Conservation (phyloP, 352 stramenopile genomes). For the Pythium dissotocum region DNA sequence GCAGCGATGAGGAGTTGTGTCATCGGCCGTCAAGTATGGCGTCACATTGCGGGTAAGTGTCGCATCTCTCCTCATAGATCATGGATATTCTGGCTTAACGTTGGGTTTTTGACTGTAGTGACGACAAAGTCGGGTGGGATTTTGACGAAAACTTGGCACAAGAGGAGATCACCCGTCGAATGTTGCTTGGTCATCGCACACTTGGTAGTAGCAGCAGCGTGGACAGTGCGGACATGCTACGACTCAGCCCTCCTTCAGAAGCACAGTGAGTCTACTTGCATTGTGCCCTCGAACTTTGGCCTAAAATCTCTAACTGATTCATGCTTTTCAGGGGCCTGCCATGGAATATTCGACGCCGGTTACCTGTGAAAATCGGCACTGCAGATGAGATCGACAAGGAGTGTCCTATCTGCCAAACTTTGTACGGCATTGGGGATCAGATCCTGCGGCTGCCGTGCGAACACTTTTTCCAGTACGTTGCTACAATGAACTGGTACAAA, state of each 20-base stretch:
- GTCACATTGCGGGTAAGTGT: slow-evolving; percentile 55
- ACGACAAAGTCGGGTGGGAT: neutral
- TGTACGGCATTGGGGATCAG: slow-evolving; percentile 82
- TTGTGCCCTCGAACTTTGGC: neutral
- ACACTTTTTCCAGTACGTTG: slow-evolving; percentile 85
- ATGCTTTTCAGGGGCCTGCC: slow-evolving; percentile 52
- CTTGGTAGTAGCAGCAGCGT: slow-evolving; percentile 54
- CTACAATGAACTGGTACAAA: neutral
- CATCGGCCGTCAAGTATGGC: slow-evolving; percentile 68
- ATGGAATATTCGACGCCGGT: slow-evolving; percentile 78
- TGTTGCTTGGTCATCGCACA: slow-evolving; percentile 43
- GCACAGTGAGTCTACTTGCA: slow-evolving; percentile 53
- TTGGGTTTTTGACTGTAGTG: neutral
- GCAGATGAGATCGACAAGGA: slow-evolving; percentile 84
- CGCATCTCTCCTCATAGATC: neutral
- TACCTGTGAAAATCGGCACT: slow-evolving; percentile 75
- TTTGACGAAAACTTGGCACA: neutral
- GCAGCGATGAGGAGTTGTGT: slow-evolving; percentile 81
- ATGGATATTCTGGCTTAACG: neutral
- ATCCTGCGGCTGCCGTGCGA: slow-evolving; percentile 83
- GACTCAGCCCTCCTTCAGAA: slow-evolving; percentile 72
- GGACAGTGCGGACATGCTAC: slow-evolving; percentile 70
- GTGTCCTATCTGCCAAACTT: slow-evolving; percentile 84
- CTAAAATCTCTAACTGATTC: neutral
- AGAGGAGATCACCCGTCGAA: neutral